phyloP scores from a whole-genome alignment of 441 rosid species.

The Hura crepitans region DNA sequence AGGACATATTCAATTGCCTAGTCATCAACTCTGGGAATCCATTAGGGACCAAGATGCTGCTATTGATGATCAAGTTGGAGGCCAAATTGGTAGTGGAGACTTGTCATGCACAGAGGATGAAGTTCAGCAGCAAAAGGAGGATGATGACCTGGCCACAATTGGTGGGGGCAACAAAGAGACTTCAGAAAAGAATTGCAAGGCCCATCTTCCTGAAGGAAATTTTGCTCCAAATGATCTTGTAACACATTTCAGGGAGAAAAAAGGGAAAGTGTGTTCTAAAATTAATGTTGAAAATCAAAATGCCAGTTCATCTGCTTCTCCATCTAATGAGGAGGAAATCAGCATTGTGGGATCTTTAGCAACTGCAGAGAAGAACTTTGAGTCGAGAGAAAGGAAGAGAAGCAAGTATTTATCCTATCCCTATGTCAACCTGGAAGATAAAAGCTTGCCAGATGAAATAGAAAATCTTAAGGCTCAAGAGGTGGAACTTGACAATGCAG shows the following conservation, averaged over 20 bases:
- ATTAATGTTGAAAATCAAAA: constrained; percentile 27
- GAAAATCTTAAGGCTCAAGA: constrained; percentile 29
- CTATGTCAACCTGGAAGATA: constrained; percentile 43
- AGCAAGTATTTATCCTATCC: constrained; percentile 72
- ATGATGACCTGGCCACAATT: constrained; percentile 22
- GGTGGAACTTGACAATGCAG: constrained; percentile 13
- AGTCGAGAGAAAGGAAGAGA: constrained; percentile 56
- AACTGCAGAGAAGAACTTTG: constrained; percentile 28
- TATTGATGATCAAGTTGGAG: constrained; percentile 10
- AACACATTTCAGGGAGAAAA: constrained; percentile 34
- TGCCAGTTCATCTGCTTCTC: constrained; percentile 17
- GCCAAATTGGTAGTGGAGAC: constrained; percentile 12
- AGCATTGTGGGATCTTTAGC: constrained; percentile 12
- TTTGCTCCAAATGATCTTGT: constrained; percentile 18
- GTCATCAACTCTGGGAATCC: constrained; percentile 36
- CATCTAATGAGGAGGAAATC: constrained; percentile 11
- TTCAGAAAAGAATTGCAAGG: constrained; percentile 10
- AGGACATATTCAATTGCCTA: constrained; percentile 55
- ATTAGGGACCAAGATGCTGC: constrained; percentile 29
- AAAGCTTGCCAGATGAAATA: constrained; percentile 24
- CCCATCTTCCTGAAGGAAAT: constrained; percentile 25
- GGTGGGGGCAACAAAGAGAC: constrained; percentile 12
- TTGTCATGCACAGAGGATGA: constrained; percentile 10
- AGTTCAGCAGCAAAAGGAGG: constrained; percentile 13
- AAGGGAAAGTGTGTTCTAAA: constrained; percentile 25